Evolutionary conservation across 2,329 filamentous ascomycete species (phyloP).

Genomic region (Xylariaceae sp.): DNA sequence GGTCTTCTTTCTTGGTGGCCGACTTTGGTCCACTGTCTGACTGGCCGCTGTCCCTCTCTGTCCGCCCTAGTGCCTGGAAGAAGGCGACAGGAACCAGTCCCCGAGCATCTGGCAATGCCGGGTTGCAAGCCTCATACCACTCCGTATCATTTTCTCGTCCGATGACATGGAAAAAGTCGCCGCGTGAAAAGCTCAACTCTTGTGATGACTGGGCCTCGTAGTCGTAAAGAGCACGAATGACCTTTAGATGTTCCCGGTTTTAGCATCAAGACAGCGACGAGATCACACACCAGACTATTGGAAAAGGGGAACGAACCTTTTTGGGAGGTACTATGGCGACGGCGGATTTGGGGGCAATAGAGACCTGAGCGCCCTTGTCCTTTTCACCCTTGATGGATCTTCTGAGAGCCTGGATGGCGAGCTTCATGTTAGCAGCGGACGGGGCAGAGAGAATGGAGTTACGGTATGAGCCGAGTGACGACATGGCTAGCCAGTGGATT

Average conservation of each 20-base stretch:
- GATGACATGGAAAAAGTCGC: conserved; percentile 98
- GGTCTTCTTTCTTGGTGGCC: conserved; percentile 61
- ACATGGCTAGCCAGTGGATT: conserved; percentile 19
- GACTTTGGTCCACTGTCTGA: conserved; percentile 53
- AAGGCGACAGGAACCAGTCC: conserved; percentile 91
- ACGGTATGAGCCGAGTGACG: conserved; percentile 25
- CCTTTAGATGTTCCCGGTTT: conserved; percentile 48
- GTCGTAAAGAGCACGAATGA: conserved; percentile 95
- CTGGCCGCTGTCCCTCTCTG: conserved; percentile 80
- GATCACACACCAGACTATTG: conserved; percentile 1
- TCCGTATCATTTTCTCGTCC: conserved; percentile 89
- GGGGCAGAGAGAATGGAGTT: conserved; percentile 11
- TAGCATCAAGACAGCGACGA: conserved; percentile 13
- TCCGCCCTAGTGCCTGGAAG: conserved; percentile 90
- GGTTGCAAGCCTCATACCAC: conserved; percentile 99
- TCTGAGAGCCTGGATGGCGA: conserved; percentile 65
- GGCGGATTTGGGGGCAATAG: conserved; percentile 78
- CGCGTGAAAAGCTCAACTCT: conserved; percentile 86
- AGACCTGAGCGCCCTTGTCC: conserved; percentile 67
- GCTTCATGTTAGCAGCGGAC: conserved; percentile 35
- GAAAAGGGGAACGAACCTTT: conserved; percentile 59
- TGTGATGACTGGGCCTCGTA: conserved; percentile 73
- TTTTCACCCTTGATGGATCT: conserved; percentile 90
- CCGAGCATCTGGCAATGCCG: conserved; percentile 76
- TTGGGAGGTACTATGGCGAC: conserved; percentile 88